Evolutionary conservation across 371 early-diverging fungal genomes (phyloP).

Genomic region (Mucor ambiguus): DNA sequence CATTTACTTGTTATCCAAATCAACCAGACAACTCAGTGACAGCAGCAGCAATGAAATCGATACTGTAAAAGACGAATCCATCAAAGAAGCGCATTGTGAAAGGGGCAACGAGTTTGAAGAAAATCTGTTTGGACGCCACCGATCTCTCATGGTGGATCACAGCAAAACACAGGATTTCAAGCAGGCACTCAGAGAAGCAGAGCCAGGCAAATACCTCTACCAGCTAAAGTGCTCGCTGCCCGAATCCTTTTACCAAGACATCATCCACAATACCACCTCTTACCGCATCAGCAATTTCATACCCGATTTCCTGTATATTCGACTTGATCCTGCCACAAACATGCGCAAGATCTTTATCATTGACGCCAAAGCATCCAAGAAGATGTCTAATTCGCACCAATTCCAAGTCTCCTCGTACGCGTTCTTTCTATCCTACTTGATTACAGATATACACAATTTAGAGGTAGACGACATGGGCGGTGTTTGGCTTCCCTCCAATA

Average conservation of each 20-base stretch:
- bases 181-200: slow-evolving; percentile 35
- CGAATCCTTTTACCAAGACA: slow-evolving; percentile 35
- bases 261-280: slow-evolving; percentile 25
- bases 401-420: slow-evolving; percentile 60
- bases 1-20: slow-evolving; percentile 11
- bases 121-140: slow-evolving; percentile 28
- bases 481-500: slow-evolving; percentile 45
- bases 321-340: slow-evolving; percentile 33
- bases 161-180: slow-evolving; percentile 34
- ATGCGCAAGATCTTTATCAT: slow-evolving; percentile 43
- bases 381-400: slow-evolving; percentile 49
- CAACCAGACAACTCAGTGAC: neutral
- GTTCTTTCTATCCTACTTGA: slow-evolving; percentile 43
- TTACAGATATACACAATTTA: slow-evolving; percentile 41
- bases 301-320: slow-evolving; percentile 54
- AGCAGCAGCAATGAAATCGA: neutral
- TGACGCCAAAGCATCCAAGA: slow-evolving; percentile 55
- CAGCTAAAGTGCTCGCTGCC: slow-evolving; percentile 48
- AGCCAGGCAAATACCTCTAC: slow-evolving; percentile 43
- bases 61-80: neutral
- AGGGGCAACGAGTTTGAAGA: slow-evolving; percentile 35
- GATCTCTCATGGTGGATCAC: slow-evolving; percentile 35
- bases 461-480: slow-evolving; percentile 49
- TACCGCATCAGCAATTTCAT: slow-evolving; percentile 45
- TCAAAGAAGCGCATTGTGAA: slow-evolving; percentile 16